These are phyloP conservation scores for Apophysomyces trapeziformis DNA, from an alignment of 371 early-diverging fungal genomes.

Conservation along the genomic window DNA sequence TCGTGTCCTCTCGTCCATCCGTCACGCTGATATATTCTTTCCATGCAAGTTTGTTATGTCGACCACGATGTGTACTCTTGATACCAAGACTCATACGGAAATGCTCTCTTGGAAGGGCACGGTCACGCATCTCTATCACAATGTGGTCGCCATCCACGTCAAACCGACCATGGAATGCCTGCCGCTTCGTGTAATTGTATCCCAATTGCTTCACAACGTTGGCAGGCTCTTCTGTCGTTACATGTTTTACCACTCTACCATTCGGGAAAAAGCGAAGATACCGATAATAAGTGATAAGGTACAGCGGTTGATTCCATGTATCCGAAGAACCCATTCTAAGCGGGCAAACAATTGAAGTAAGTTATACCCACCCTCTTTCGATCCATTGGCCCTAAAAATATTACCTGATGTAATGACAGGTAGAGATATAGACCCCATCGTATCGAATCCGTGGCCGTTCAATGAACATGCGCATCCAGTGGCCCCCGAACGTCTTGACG, in stretches of 20 bases:
- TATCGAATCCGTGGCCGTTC: constrained; percentile 67
- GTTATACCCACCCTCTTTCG: too few relatives aligned
- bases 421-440: constrained; percentile 75
- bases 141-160: constrained; percentile 30
- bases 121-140: constrained; percentile 39
- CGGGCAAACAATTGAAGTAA: background rate
- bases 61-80: constrained; percentile 60
- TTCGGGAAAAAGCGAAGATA: constrained; percentile 70
- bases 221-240: constrained; percentile 62
- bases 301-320: constrained; percentile 62
- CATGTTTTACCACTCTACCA: constrained; percentile 49
- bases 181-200: constrained; percentile 35
- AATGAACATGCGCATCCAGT: constrained; percentile 61
- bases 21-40: constrained; percentile 45
- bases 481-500: constrained; percentile 36
- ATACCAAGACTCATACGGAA: constrained; percentile 52
- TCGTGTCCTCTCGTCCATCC: constrained; percentile 25
- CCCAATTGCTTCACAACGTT: constrained; percentile 41
- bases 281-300: constrained; percentile 73
- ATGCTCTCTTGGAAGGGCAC: constrained; percentile 32
- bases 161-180: constrained; percentile 54
- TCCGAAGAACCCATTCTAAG: constrained; percentile 54
- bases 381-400: background rate
- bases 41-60: constrained; percentile 73
- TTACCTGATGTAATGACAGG: constrained; percentile 64